Evolutionary conservation across 2,329 filamentous ascomycete species (phyloP).

Genomic region (Diaporthe ampelina): DNA sequence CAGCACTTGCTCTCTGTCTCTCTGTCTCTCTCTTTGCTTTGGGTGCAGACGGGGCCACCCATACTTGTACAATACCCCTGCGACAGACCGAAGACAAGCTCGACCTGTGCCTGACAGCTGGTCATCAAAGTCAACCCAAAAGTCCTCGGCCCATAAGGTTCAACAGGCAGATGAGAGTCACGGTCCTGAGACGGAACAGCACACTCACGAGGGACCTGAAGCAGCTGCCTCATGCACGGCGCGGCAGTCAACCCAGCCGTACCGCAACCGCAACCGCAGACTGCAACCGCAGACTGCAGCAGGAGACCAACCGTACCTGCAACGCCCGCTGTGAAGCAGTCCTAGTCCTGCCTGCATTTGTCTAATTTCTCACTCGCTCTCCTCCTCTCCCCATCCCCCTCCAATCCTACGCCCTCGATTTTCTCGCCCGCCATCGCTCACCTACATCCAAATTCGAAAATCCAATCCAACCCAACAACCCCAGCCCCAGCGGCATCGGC

Average conservation of each 20-base stretch:
- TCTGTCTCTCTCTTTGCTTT: not conserved
- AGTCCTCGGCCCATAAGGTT: slow-evolving; percentile 6
- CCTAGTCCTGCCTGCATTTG: slow-evolving; percentile 15
- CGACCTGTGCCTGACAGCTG: slow-evolving; percentile 4
- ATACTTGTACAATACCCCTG: slow-evolving; percentile 2
- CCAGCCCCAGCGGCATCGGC: slow-evolving; percentile 3
- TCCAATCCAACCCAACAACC: not conserved
- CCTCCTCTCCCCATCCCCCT: slow-evolving; percentile 25
- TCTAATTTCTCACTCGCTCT: slow-evolving; percentile 42
- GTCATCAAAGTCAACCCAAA: not conserved
- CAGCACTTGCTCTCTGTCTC: not conserved
- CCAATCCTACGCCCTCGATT: slow-evolving; percentile 25
- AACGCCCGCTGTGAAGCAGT: slow-evolving; percentile 26
- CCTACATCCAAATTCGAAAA: slow-evolving; percentile 15
- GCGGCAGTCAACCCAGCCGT: slow-evolving; percentile 33
- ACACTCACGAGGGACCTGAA: slow-evolving; percentile 27
- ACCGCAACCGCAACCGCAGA: slow-evolving; percentile 4
- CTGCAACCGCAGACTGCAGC: not conserved
- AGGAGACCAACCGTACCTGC: not conserved
- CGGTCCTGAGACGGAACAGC: slow-evolving; percentile 31
- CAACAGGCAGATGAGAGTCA: slow-evolving; percentile 26
- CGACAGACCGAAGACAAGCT: not conserved
- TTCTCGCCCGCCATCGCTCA: slow-evolving; percentile 10
- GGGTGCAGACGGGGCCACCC: slow-evolving; percentile 22
- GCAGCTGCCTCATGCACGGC: slow-evolving; percentile 34